Base-by-base conservation (phyloP, 1,139 yeast species). In the Tardiomyces depauwii region DNA sequence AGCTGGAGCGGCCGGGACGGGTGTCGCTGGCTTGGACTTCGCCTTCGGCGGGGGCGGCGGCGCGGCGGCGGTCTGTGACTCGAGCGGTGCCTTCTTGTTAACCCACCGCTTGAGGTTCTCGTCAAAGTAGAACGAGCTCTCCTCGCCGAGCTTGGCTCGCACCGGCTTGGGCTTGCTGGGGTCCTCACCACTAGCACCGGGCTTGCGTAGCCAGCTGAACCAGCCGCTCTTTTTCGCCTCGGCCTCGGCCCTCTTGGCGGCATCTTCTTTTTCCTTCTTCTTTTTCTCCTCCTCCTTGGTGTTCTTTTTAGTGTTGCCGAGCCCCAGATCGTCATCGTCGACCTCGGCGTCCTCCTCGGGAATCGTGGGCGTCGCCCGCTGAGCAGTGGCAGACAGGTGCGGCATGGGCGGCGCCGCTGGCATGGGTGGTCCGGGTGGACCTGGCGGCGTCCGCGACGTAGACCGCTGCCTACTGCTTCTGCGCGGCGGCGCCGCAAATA, bases 91-190 rank as follows among this genome's bases (percentile, higher is more conserved):
- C 16, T 79, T 78, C 50, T 77, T 78, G 59, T 86, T 82, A 46
- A 91, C 78, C 96, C 96, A 91, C 58, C 95, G 74, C 60, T 83
- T 82, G 58, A 85, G 74, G 50, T 82, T 78, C 56, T 86, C 93
- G 65, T 89, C 96, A 61, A 79, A 93, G 55, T 77, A 77, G 57
- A 91, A 82, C 38, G 76, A 71, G 58, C 73, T 83, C 52, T 79
- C 77, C 48, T 84, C 88, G 10, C 98, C 98, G 51, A 91, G 68
- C 57, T 91, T 88, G 32, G 96, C 97, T 55, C 78, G 76, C 49
- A 80, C 73, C 1, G 93, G 85, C 59, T 83, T 85, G 40, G 84
- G 82, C 48, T 77, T 81, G 44, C 79, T 81, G 45, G 78, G 76
- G 42, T 62, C 62, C 45, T 65, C 68, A 40, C 48, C 44, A n/a